Evolutionary conservation across 768 basidiomycete species (phyloP), one percentile per base, ranked within the genome.

Genomic region (Amanita thiersii): DNA sequence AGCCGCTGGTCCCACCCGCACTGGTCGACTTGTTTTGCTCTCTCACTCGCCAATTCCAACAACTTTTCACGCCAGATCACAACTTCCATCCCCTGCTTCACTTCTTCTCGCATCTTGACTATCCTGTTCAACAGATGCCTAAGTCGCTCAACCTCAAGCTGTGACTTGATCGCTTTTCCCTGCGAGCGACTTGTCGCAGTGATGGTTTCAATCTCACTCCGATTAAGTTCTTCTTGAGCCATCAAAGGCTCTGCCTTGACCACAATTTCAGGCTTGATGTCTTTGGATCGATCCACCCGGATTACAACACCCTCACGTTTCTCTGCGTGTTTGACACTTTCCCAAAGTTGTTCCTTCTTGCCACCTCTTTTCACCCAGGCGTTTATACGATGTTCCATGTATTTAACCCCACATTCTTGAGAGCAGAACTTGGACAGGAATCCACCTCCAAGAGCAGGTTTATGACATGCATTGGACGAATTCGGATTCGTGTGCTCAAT

Each of bases 1-100:
- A 96, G 66, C 21, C 91, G 70, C 51, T 81, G 79, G 57, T 96
- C 91, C 80, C 90, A 92, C 3, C 92, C 90, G 59, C 91, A 96
- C 50, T 77, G 75, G 12, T 75, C 73, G 11, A 77, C 55, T n/a
- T 64, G 61, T 45, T 77, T 76, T 7, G 83, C 77, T 26, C 85
- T 71, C 32, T 74, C 74, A n/a, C 64, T 69, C 17, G 85, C 86
- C 31, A 86, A 68, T 43, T 77, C 71, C 11, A 86, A 62, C 20
- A 88, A 58, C 43, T 70, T 73, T 61, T 82, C 82, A 43, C 84
- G 73, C 80, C 84, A 83, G 7, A 72, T 39, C 12, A 86, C 65
- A 24, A 79, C 66, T 45, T 86, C 84, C 69, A 86, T 70, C 29
- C 78, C 80, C 28, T 68, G 70, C 59, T 81, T 82, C 50, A 82